These are phyloP conservation scores for Pseudopithomyces chartarum DNA, from an alignment of 2,329 filamentous ascomycete species.

Conservation along the genomic window DNA sequence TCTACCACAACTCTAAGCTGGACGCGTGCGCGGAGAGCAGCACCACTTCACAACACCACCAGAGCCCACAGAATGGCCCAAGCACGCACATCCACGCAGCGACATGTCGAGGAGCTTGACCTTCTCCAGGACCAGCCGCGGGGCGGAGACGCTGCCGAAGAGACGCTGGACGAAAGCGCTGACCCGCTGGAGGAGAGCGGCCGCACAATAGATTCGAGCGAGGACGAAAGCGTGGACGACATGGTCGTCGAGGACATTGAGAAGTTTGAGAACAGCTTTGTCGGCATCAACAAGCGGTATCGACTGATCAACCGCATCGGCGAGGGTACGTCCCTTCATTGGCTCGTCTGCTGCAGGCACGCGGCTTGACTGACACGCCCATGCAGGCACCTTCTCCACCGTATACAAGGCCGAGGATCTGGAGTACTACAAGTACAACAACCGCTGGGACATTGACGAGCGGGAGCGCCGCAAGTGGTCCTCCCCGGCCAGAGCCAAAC, in stretches of 20 bases:
- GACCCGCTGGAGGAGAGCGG: conserved; percentile 57
- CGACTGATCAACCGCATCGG: conserved; percentile 95
- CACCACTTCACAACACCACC: conserved; percentile 8
- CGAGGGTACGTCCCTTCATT: conserved; percentile 68
- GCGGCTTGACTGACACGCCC: conserved; percentile 29
- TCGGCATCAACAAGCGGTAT: conserved; percentile 81
- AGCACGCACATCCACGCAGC: conserved; percentile 31
- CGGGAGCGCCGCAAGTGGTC: conserved; percentile 69
- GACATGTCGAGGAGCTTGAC: conserved; percentile 32
- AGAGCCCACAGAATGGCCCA: conserved; percentile 33
- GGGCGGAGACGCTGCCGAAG: conserved; percentile 44
- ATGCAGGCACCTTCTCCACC: conserved; percentile 89
- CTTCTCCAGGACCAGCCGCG: conserved; percentile 34
- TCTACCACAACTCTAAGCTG: background rate
- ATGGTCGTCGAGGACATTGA: conserved; percentile 84
- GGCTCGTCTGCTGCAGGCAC: conserved; percentile 32
- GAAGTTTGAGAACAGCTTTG: conserved; percentile 80
- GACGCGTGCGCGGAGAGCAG: background rate
- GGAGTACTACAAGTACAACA: conserved; percentile 79
- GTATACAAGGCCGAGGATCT: conserved; percentile 98
- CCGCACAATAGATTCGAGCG: conserved; percentile 51
- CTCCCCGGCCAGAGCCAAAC: conserved; percentile 66
- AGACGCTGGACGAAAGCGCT: conserved; percentile 54
- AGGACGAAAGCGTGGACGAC: conserved; percentile 65
- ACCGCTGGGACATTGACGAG: conserved; percentile 80